Base-by-base conservation (phyloP, 805 yeast genomes). In the Limtongia smithiae region DNA sequence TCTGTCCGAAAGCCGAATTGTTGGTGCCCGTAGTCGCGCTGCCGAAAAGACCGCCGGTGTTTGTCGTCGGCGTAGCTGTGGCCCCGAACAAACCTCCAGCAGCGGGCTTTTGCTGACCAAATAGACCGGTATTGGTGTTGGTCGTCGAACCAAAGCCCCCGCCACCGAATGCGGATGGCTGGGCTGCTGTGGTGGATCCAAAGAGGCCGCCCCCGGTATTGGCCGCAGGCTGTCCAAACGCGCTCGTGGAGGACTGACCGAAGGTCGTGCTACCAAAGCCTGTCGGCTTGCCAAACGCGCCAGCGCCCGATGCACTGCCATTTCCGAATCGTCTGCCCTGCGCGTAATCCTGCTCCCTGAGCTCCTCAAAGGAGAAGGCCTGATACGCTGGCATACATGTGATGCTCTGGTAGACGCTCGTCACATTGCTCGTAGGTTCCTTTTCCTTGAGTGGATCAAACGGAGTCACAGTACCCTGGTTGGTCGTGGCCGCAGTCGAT, bases 371-470 rank as follows among this genome's bases (percentile, higher is more conserved):
- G 0, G 96, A 85, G 60, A 68, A 85, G 59, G 81, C 81, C 60
- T 76, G 77, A 65, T 91, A 93, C 66, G 88, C 95, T 4, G 95
- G 95, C 97, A 93, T 90, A 38, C 86, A 78, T 9, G 85, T 72
- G 54, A 93, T 83, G 59, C 80, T 80, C 67, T 91, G 87, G 40
- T 8, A 65, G 34, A 28, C 68, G 65, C 43, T 54, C 14, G 57
- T 52, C 17, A 41, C 47, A 30, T 52, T 54, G 20, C 46, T 46
- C 9, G 57, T 22, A 15, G 51, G 37, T 24, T 53, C 58, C 44
- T 54, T 54, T 34, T 52, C 57, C n/a, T 41, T 43, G 41, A 62
- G 59, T 1, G 67, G 61, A 2, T 62, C 51, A 20, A 51, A 45
- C 0, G 57, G 47, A 35, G 50, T 55, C 2, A 61, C 44, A 5